Evolutionary conservation across 208 protist species (phyloP), one percentile per base, ranked within the genome.

Genomic region (Trypanosoma cruzi): DNA sequence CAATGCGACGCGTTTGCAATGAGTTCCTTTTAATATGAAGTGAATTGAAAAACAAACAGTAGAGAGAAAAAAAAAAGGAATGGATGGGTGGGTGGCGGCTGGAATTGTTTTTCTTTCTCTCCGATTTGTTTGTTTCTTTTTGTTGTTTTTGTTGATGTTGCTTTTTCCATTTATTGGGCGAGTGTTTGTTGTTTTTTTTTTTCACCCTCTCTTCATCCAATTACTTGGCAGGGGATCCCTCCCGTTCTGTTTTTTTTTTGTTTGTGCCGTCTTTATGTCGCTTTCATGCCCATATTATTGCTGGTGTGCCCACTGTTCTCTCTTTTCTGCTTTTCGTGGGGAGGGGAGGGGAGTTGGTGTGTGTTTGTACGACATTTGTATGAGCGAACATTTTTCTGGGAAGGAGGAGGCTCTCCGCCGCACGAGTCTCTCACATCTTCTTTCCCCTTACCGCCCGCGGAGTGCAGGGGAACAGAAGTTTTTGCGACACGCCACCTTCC

Each of bases 331-430:
- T 40, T 4, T 10, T 10, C 10, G 36, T 4, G 36, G 36, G 40
- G 40, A 16, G 8, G 10, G 40, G 40, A 13, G 7, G 40, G 11
- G 40, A 16, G n/a, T n/a, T n/a, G n/a, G n/a, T n/a, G n/a, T n/a
- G n/a, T n/a, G n/a, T 61, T 48, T 13, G 18, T 29, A 14, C 28
- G 36, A 28, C 22, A 26, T 14, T 31, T 20, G 14, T 26, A 93
- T 93, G 87, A 93, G 87, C 60, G 65, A 36, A 8, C 88, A 94
- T 73, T 91, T 94, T 60, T 66, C 65, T 18, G 63, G 73, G 22
- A 57, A 55, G 42, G 62, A 62, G 7, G 81, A 89, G 34, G 68
- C 57, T 5, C 80, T 86, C 58, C 76, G 69, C 46, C 69, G 57
- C 53, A 80, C 81, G 20, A 73, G 71, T 18, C 56, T 90, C 13